These are phyloP conservation scores for Saccharomyces eubayanus DNA, from an alignment of 805 yeast genomes.

Conservation along the genomic window DNA sequence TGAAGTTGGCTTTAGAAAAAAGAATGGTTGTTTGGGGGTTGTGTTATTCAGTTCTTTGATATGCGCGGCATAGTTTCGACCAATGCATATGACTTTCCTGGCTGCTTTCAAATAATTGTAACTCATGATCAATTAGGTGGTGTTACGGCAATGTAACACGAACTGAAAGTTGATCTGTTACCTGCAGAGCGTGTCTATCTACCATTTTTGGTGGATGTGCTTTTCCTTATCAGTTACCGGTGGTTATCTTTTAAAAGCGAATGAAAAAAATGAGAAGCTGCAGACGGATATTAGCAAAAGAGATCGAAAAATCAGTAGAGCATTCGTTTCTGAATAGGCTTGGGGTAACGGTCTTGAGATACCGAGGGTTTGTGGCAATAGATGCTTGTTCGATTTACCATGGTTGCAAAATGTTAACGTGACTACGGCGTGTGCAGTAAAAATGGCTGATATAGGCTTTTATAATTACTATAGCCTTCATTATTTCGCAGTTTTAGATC, in stretches of 20 bases:
- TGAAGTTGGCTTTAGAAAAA: slow-evolving; percentile 83
- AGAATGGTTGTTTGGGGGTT: slow-evolving; percentile 81
- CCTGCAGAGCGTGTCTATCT: background rate
- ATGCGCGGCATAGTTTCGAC: slow-evolving; percentile 96
- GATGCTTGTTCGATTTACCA: background rate
- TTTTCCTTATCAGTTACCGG: background rate
- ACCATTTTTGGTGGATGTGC: background rate
- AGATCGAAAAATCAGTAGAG: background rate
- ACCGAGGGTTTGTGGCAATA: background rate
- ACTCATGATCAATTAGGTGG: slow-evolving; percentile 31
- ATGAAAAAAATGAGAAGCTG: background rate
- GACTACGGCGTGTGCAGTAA: background rate
- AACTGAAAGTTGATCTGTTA: background rate
- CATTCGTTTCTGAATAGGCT: background rate
- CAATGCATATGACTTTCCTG: slow-evolving; percentile 84
- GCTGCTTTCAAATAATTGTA: slow-evolving; percentile 51
- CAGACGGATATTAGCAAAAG: background rate
- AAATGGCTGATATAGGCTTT: background rate
- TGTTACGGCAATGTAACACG: background rate
- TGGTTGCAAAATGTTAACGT: background rate
- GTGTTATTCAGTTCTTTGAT: slow-evolving; percentile 79
- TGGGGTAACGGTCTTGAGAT: background rate
- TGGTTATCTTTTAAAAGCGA: background rate
- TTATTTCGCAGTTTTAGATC: background rate
- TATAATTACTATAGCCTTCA: background rate